Conservation (phyloP, 148 eudicot species). For the Pouteria glomerata region DNA sequence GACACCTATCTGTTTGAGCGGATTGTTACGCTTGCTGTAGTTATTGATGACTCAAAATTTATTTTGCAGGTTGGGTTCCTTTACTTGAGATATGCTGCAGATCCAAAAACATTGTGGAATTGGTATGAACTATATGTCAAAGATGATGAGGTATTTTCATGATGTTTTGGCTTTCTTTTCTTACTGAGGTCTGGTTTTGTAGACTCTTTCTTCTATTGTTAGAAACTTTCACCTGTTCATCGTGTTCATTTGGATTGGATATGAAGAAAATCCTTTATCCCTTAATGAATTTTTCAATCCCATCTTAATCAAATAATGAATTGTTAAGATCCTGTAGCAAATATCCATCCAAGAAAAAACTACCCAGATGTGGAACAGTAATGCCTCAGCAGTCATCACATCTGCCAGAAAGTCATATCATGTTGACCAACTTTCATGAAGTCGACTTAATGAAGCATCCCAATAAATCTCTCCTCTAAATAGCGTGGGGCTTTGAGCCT, state of each 20-base stretch:
- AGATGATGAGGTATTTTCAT: constrained; percentile 78
- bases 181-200: not conserved
- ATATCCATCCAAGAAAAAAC: not conserved
- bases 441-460: not conserved
- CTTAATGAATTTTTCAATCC: not conserved
- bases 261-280: no score
- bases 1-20: no score
- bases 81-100: constrained; percentile 86
- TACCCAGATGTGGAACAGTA: not conserved
- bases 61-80: constrained; percentile 83
- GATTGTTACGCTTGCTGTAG: not conserved
- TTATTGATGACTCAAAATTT: no score
- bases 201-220: not conserved
- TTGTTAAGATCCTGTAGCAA: not conserved
- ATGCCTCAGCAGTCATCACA: not conserved
- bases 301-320: not conserved
- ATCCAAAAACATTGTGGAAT: constrained; percentile 83
- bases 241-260: not conserved
- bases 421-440: no score
- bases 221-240: not conserved
- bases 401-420: constrained; percentile 1
- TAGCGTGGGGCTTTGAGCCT: no score
- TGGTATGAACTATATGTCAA: constrained; percentile 86
- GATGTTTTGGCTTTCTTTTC: not conserved
- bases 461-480: not conserved